A percentile compares a stretch with the other conserved stretches of the same genome.
Conservation (phyloP, 2,329 filamentous ascomycete species). For the Neocatenulostroma microsporum region DNA sequence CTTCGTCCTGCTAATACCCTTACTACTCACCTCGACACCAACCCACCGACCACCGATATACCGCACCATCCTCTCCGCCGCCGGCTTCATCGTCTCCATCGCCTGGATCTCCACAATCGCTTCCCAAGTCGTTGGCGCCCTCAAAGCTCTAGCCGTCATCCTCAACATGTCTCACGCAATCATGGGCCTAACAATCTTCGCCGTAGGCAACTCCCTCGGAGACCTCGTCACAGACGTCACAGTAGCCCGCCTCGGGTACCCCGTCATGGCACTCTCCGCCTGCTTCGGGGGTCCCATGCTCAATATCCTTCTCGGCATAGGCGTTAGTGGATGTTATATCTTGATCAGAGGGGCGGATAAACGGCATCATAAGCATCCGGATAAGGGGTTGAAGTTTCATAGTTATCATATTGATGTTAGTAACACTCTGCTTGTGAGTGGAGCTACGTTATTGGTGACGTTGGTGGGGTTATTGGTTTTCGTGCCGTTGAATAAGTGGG, state of each 20-base stretch:
- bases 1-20: constrained; percentile 54
- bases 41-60: constrained; percentile 58
- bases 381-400: constrained; percentile 56
- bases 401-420: constrained; percentile 79
- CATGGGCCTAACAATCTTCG: constrained; percentile 89
- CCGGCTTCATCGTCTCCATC: constrained; percentile 85
- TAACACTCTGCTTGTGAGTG: constrained; percentile 76
- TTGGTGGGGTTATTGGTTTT: constrained; percentile 68
- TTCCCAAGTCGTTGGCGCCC: constrained; percentile 86
- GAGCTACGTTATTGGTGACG: constrained; percentile 73
- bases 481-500: constrained; percentile 80
- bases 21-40: constrained; percentile 63
- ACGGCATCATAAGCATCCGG: constrained; percentile 59
- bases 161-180: constrained; percentile 91
- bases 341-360: constrained; percentile 63
- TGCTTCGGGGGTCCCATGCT: constrained; percentile 99
- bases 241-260: constrained; percentile 84
- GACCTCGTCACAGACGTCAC: constrained; percentile 94
- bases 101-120: constrained; percentile 96
- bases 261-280: constrained; percentile 89
- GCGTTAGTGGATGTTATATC: constrained; percentile 84
- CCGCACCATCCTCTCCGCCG: constrained; percentile 71
- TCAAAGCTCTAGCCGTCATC: constrained; percentile 89
- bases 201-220: constrained; percentile 88
- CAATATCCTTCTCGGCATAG: constrained; percentile 91